Percentiles rank a stretch among this genome's conserved stretches.
These are phyloP conservation scores for Ophiocordyceps robertsii DNA, from an alignment of 2,329 filamentous ascomycete genomes.

Conservation along the genomic window DNA sequence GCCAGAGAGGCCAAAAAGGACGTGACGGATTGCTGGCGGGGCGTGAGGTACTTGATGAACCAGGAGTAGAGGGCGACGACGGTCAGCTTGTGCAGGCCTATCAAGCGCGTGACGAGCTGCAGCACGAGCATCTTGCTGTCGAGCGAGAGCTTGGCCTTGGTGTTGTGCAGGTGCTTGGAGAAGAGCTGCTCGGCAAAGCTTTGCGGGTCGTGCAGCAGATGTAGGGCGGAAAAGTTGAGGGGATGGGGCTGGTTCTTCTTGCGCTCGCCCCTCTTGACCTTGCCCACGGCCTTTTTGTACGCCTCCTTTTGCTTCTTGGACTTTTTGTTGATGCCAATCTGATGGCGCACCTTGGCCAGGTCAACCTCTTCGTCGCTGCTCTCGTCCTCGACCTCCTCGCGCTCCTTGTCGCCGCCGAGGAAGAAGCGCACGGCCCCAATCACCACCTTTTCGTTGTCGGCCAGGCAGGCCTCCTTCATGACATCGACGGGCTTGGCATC, in stretches of 20 bases:
- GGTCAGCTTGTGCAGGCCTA: conserved; percentile 85
- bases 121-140: conserved; percentile 85
- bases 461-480: conserved; percentile 86
- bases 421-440: conserved; percentile 86
- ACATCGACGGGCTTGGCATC: conserved; percentile 93
- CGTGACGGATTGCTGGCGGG: conserved; percentile 78
- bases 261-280: conserved; percentile 67
- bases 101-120: conserved; percentile 78
- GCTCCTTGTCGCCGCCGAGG: conserved; percentile 87
- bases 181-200: conserved; percentile 86
- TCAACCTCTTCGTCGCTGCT: conserved; percentile 71
- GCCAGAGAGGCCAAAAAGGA: conserved; percentile 86
- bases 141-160: conserved; percentile 70
- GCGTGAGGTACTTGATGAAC: conserved; percentile 85
- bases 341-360: conserved; percentile 69
- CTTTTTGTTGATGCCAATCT: conserved; percentile 91
- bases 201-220: conserved; percentile 87
- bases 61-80: conserved; percentile 89
- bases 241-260: conserved; percentile 81
- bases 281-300: conserved; percentile 69
- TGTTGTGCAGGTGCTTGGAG: conserved; percentile 77
- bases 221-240: conserved; percentile 91
- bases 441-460: conserved; percentile 87
- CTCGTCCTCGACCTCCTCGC: conserved; percentile 84
- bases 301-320: conserved; percentile 72